Conservation (phyloP, 768 basidiomycete species). For the Lactarius tabidus region DNA sequence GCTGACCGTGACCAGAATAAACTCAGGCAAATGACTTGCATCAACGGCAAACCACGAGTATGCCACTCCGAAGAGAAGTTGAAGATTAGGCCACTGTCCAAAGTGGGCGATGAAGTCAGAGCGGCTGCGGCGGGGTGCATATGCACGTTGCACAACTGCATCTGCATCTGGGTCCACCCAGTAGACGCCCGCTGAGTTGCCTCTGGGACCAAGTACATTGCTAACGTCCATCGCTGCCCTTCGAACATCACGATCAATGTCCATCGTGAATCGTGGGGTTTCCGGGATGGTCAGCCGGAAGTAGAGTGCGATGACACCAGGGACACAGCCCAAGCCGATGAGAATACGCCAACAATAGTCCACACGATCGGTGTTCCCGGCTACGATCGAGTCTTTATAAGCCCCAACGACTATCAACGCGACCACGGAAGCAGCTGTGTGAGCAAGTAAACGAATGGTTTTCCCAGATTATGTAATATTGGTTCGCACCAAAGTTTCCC, state of each 20-base stretch:
- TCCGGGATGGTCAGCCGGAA: conserved; percentile 92
- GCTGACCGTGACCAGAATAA: background rate
- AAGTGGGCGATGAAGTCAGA: conserved; percentile 69
- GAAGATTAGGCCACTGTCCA: conserved; percentile 67
- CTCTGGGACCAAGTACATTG: conserved; percentile 47
- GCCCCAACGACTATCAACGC: conserved; percentile 59
- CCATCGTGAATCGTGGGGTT: conserved; percentile 89
- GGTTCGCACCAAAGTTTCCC: conserved; percentile 67
- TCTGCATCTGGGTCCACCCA: conserved; percentile 53
- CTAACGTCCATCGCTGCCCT: conserved; percentile 72
- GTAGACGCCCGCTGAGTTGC: conserved; percentile 33
- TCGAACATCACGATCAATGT: conserved; percentile 77
- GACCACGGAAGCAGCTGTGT: conserved; percentile 58
- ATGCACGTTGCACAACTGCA: conserved; percentile 51
- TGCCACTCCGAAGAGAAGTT: conserved; percentile 69
- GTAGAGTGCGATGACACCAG: conserved; percentile 76
- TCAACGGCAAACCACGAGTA: conserved; percentile 93
- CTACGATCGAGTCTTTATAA: conserved; percentile 58
- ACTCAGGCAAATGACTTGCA: conserved; percentile 40
- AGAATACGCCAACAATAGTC: conserved; percentile 84
- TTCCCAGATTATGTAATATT: background rate
- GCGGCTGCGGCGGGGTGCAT: conserved; percentile 62
- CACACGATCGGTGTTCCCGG: conserved; percentile 45
- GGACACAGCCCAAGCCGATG: conserved; percentile 84
- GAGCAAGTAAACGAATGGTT: background rate